Conservation (phyloP, 768 basidiomycete genomes). For the Amanita exitialis region DNA sequence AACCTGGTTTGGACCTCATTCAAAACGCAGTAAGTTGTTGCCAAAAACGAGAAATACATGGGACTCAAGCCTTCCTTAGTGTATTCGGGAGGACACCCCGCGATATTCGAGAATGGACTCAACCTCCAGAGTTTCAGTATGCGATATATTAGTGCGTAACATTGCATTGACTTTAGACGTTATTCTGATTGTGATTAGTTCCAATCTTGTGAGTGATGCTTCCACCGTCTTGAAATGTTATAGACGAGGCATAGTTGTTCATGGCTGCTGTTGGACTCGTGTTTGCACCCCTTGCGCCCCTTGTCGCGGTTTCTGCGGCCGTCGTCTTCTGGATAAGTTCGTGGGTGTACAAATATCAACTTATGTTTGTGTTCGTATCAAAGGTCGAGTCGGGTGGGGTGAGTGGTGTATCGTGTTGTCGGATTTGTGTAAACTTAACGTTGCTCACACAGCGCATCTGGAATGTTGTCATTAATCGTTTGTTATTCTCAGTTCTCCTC, state of each 20-base stretch:
- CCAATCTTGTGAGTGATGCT: conserved; percentile 40
- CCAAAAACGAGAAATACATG: background rate
- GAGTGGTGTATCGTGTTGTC: conserved; percentile 20
- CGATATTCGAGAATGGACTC: conserved; percentile 83
- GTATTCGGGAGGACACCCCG: conserved; percentile 83
- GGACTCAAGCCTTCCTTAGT: conserved; percentile 22
- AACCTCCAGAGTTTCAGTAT: conserved; percentile 86
- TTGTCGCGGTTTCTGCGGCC: conserved; percentile 76
- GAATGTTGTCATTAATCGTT: conserved; percentile 89
- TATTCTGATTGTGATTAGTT: conserved; percentile 21
- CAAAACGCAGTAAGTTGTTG: conserved; percentile 56
- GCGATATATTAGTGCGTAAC: conserved; percentile 67
- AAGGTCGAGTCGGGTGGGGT: conserved; percentile 92
- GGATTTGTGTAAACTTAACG: conserved; percentile 3
- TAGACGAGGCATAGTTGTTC: conserved; percentile 42
- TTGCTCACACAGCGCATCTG: conserved; percentile 58
- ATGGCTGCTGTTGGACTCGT: conserved; percentile 91
- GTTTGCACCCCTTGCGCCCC: conserved; percentile 89
- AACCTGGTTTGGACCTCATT: conserved; percentile 82
- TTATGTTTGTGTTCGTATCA: conserved; percentile 89
- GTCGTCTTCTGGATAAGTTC: conserved; percentile 83
- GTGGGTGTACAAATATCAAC: conserved; percentile 91
- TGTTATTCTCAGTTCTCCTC: conserved; percentile 65
- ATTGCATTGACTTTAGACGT: background rate
- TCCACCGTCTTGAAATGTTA: background rate